Base-by-base conservation (phyloP, 1,284 basidiomycete species). In the Phellopilus nigrolimitatus region DNA sequence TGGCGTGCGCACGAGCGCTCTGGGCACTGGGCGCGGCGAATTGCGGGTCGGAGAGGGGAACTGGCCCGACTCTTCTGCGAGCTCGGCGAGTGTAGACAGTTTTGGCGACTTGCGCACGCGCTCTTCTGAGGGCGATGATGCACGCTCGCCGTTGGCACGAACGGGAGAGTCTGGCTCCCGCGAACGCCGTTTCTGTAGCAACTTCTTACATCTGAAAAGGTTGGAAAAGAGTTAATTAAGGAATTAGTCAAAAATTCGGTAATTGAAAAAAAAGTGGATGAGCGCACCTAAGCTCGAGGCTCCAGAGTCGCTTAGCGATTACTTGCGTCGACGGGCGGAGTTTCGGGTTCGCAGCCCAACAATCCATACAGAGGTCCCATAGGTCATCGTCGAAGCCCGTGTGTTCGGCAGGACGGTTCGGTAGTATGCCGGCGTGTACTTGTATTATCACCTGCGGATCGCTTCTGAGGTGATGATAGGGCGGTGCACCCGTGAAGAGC, bases 41-140 rank as follows among this genome's bases (percentile, higher is more conserved):
- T n/a, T n/a, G n/a, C n/a, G n/a, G n/a, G n/a, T n/a, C n/a, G n/a
- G n/a, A n/a, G n/a, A n/a, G n/a, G 53, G 48, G 24, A 43, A 47
- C 6, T 30, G 41, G 12, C 17, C 22, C 10, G 15, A 33, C 30
- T 51, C 48, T 13, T 17, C 44, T 3, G 42, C 10, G 17, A 55
- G 48, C 24, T 49, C 51, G 30, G 38, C 47, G 30, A 40, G 22
- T 13, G 27, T 21, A 7, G 49, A 40, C 7, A 51, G 37, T 37
- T 51, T 55, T 13, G 53, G 53, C 10, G 49, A 51, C 39, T 55
- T 55, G 30, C 42, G 39, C n/a, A 55, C 17, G 3, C 53, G 49
- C 12, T 40, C 40, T 24, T 53, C 47, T n/a, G 21, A 17, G n/a
- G 34, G 19, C 15, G n/a, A 22, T 3, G 45, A 37, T 1, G 31